Evolutionary conservation across 805 yeast species (phyloP), one percentile per base, ranked within the genome.

Genomic region (Phaffomyces antillensis): DNA sequence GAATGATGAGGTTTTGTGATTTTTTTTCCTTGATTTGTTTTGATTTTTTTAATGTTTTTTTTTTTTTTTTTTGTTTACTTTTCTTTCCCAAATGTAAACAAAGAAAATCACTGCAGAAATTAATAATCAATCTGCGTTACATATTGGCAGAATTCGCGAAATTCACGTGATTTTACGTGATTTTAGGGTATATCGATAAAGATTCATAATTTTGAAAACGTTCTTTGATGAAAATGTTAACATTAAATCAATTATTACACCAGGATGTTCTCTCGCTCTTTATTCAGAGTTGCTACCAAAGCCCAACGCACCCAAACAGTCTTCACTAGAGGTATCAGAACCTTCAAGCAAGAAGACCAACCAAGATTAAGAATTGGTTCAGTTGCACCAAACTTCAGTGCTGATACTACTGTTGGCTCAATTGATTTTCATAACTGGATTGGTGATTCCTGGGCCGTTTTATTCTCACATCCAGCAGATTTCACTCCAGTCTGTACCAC

Each of bases 401-500:
- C 95, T 48, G 79, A 78, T 52, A 79, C 96, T 46, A 86, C 96
- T 48, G 73, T 73, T 52, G 97, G 97, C 47, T 77, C 78, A 52
- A 79, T 89, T 61, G 79, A 86, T 54, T 89, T 89, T 80, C 95
- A 89, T 71, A 82, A 90, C 50, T 89, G 73, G 73, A 73, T 88
- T 56, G 91, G 91, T 40, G 79, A 84, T 68, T 76, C 82, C 39
- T 89, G 97, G 97, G 81, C 83, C 40, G 81, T 89, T 42, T 73
- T 89, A 60, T 89, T 89, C 71, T 86, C 95, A 24, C 97, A 89
- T 67, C 97, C 97, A 51, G 96, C 89, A 45, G 97, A 89, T 67
- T 90, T 87, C 75, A 89, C 97, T 17, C 97, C 97, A 40, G 96
- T 89, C 45, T 89, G 97, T 69, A 90, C 96, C 60, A 89, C 96